Percentiles rank a stretch among this genome's conserved stretches.
Conservation (phyloP, 2,329 filamentous ascomycete genomes). For the Colletotrichum sublineola region DNA sequence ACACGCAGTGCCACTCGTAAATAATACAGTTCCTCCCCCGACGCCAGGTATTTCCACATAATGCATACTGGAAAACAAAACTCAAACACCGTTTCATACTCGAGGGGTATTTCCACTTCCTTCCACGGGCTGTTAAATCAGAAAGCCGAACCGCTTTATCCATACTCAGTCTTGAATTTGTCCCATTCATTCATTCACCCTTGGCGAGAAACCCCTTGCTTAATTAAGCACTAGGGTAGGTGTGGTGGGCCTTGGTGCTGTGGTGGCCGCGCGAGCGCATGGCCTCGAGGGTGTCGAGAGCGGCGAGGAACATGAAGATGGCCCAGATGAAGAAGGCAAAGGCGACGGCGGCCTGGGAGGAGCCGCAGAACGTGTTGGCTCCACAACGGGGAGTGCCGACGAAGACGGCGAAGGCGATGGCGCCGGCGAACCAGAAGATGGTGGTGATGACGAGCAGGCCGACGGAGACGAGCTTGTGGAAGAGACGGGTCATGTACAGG, state of each 20-base stretch:
- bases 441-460: conserved; percentile 79
- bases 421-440: conserved; percentile 91
- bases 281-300: conserved; percentile 61
- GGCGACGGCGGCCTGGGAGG: conserved; percentile 73
- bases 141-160: neutral
- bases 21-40: neutral
- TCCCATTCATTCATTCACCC: neutral
- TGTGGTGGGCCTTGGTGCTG: conserved; percentile 42
- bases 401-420: conserved; percentile 79
- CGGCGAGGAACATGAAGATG: conserved; percentile 62
- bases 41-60: neutral
- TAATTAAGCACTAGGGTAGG: conserved; percentile 42
- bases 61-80: neutral
- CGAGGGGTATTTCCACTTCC: conserved; percentile 36
- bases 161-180: neutral
- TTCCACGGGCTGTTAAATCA: conserved; percentile 20
- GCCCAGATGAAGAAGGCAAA: conserved; percentile 76
- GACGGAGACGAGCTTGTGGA: conserved; percentile 75
- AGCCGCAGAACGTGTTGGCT: conserved; percentile 67
- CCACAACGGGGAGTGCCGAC: conserved; percentile 69
- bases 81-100: conserved; percentile 31
- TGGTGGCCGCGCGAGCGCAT: conserved; percentile 58
- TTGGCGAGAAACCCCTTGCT: neutral
- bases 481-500: conserved; percentile 69
- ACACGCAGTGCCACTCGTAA: no score